A percentile compares a stretch with the other conserved stretches of the same genome.
These are phyloP conservation scores for Colletotrichum trifolii DNA, from an alignment of 2,329 filamentous ascomycete species.

Conservation along the genomic window DNA sequence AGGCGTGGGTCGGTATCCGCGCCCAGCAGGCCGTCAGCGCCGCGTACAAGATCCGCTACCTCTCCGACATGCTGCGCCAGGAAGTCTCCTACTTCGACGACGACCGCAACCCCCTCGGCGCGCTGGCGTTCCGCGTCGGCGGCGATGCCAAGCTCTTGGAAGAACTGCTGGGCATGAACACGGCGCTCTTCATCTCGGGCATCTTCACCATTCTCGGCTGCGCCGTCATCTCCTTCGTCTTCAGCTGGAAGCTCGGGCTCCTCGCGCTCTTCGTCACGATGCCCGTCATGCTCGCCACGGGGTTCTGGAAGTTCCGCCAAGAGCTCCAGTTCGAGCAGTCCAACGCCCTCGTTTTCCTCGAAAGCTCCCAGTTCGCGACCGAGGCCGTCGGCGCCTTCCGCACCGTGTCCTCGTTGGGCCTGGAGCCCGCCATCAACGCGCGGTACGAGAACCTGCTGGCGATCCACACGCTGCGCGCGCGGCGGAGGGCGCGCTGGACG, in stretches of 20 bases:
- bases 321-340: constrained; percentile 67
- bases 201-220: constrained; percentile 46
- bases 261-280: constrained; percentile 50
- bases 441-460: constrained; percentile 50
- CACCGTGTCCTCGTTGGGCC: constrained; percentile 70
- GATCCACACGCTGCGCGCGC: constrained; percentile 46
- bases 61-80: constrained; percentile 45
- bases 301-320: constrained; percentile 54
- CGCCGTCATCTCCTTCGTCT: constrained; percentile 43
- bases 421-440: constrained; percentile 65
- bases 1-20: constrained; percentile 39
- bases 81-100: constrained; percentile 45
- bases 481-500: constrained; percentile 46
- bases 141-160: constrained; percentile 47
- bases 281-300: constrained; percentile 48
- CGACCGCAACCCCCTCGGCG: constrained; percentile 43
- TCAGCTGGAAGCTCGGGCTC: constrained; percentile 51
- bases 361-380: constrained; percentile 71
- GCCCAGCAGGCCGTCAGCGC: constrained; percentile 35
- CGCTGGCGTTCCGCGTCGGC: constrained; percentile 42
- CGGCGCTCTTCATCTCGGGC: constrained; percentile 43
- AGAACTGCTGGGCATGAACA: constrained; percentile 46
- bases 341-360: constrained; percentile 67
- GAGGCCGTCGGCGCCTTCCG: constrained; percentile 72
- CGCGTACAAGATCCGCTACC: constrained; percentile 41